A percentile compares a stretch with the other conserved stretches of the same genome.
Conservation (phyloP, 1,139 yeast species). For the Kodamaea sp. region DNA sequence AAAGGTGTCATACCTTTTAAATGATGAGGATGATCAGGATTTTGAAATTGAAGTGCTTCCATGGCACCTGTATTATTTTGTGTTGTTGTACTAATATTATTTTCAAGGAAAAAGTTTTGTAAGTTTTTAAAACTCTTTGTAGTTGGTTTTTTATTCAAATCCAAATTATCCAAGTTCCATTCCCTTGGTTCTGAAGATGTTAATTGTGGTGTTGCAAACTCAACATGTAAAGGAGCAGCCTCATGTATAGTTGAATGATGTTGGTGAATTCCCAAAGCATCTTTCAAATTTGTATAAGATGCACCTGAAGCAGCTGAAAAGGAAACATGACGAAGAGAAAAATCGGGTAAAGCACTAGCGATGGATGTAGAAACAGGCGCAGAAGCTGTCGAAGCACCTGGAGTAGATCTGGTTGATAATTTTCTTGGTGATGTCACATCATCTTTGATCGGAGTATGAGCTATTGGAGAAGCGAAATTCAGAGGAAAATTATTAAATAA, state of each 20-base stretch:
- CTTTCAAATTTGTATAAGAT: constrained; percentile 59
- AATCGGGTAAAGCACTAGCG: constrained; percentile 7
- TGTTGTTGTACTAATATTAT: constrained; percentile 1
- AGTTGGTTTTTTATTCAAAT: constrained; percentile 16
- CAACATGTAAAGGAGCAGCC: constrained; percentile 51
- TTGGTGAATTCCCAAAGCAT: constrained; percentile 30
- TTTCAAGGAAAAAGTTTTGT: constrained; percentile 14
- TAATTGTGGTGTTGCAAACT: constrained; percentile 77
- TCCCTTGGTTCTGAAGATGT: constrained; percentile 29
- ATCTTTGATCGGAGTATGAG: constrained; percentile 1
- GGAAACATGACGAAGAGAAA: constrained; percentile 57
- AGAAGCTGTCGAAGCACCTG: constrained; percentile 2
- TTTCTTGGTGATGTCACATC: constrained; percentile 1
- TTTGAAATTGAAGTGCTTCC: constrained; percentile 28
- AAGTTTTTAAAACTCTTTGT: constrained; percentile 14
- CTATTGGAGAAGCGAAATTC: constrained; percentile 11
- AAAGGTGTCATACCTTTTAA: constrained; percentile 38
- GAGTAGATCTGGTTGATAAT: constrained; percentile 1
- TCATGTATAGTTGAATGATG: constrained; percentile 27
- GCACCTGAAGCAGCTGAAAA: constrained; percentile 76
- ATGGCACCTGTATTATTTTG: constrained; percentile 7
- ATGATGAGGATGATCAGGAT: constrained; percentile 38
- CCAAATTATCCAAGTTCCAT: constrained; percentile 36
- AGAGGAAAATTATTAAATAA: constrained; percentile 15
- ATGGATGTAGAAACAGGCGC: constrained; percentile 2